Evolutionary conservation across 139 green algal genomes (phyloP).

Genomic region (Gonium pectorale): DNA sequence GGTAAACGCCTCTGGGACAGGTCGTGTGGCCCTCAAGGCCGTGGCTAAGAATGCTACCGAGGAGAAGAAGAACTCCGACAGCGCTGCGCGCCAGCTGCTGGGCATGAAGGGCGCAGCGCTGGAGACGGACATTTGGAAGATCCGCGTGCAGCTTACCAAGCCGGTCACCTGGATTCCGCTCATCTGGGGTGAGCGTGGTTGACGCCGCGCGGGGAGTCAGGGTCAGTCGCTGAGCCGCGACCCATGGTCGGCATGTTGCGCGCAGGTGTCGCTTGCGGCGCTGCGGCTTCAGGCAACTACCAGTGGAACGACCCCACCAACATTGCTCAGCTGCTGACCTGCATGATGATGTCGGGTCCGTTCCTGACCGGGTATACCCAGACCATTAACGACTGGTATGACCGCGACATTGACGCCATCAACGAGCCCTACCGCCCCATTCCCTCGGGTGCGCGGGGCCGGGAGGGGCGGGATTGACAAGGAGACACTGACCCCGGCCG

Average conservation of each 20-base stretch:
- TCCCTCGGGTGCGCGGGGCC: constrained; percentile 88
- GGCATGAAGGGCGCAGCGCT: constrained; percentile 88
- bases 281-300: constrained; percentile 94
- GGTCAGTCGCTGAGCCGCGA: neutral
- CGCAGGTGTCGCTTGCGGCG: constrained; percentile 94
- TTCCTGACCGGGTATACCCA: constrained; percentile 99
- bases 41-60: constrained; percentile 48
- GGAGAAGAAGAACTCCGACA: constrained; percentile 62
- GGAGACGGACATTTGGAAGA: constrained; percentile 95
- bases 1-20: no score
- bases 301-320: constrained; percentile 86
- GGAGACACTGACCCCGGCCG: neutral
- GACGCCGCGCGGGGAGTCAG: neutral
- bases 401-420: constrained; percentile 98
- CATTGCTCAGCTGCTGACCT: constrained; percentile 83
- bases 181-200: constrained; percentile 89
- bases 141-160: constrained; percentile 98
- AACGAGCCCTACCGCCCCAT: constrained; percentile 99
- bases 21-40: constrained; percentile 26
- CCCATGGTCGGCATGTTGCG: neutral
- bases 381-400: constrained; percentile 99
- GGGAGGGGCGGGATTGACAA: no score
- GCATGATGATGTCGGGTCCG: constrained; percentile 96
- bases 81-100: constrained; percentile 81
- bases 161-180: constrained; percentile 99